A percentile compares a stretch with the other conserved stretches of the same genome.
Conservation (phyloP, 306 rosid species). For the Elaeagnus macrophylla region DNA sequence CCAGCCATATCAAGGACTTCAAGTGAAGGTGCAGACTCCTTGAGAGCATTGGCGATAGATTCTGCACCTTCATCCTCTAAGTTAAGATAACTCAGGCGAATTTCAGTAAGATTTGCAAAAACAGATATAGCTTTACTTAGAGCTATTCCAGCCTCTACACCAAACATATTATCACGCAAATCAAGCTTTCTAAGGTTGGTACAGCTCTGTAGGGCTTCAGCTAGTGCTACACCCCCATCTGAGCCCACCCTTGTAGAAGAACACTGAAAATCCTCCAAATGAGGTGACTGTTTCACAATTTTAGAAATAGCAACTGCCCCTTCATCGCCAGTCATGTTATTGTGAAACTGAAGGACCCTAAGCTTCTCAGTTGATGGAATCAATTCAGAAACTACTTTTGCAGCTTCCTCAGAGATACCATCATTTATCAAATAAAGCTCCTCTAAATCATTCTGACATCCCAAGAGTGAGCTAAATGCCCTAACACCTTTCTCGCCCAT, state of each 20-base stretch:
- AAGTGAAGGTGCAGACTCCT: slow-evolving; percentile 61
- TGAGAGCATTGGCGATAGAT: slow-evolving; percentile 55
- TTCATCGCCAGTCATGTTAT: slow-evolving; percentile 58
- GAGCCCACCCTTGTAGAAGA: slow-evolving; percentile 81
- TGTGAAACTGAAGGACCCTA: slow-evolving; percentile 78
- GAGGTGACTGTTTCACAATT: slow-evolving; percentile 49
- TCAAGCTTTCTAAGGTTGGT: slow-evolving; percentile 66
- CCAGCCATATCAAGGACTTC: slow-evolving; percentile 79
- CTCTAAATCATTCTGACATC: slow-evolving; percentile 58
- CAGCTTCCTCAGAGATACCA: slow-evolving; percentile 93
- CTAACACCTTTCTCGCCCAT: slow-evolving; percentile 79
- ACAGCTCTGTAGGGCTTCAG: slow-evolving; percentile 66
- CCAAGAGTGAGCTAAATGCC: slow-evolving; percentile 61
- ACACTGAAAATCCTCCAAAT: slow-evolving; percentile 74
- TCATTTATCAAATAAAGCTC: slow-evolving; percentile 90
- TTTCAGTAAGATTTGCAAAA: slow-evolving; percentile 53
- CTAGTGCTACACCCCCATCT: slow-evolving; percentile 72
- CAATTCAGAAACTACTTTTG: slow-evolving; percentile 70
- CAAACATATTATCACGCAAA: slow-evolving; percentile 89
- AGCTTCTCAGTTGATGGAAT: slow-evolving; percentile 81
- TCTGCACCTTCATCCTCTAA: slow-evolving; percentile 78
- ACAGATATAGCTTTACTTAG: slow-evolving; percentile 51
- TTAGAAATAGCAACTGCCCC: slow-evolving; percentile 69
- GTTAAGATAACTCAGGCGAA: slow-evolving; percentile 72
- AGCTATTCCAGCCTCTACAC: slow-evolving; percentile 73